Percentiles rank a stretch among this genome's conserved stretches.
phyloP scores from a whole-genome alignment of 176 grass and related monocot species.

The Oryza meyeriana region DNA sequence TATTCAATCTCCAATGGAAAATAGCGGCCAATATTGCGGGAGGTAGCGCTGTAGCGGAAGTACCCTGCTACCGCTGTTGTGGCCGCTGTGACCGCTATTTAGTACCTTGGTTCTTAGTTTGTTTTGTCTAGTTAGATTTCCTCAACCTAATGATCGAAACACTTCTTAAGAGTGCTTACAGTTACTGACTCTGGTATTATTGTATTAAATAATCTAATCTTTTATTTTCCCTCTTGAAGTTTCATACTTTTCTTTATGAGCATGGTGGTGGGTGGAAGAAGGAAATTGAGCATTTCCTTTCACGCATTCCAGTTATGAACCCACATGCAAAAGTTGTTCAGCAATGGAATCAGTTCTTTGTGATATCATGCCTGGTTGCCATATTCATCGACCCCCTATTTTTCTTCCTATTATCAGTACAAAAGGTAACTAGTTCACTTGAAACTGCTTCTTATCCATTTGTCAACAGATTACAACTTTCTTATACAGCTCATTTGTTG shows the following conservation, averaged over 20 bases:
- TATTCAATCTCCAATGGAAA: not conserved
- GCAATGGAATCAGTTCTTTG: slow-evolving; percentile 92
- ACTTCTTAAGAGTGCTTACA: not conserved
- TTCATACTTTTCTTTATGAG: slow-evolving; percentile 60
- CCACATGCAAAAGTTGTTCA: slow-evolving; percentile 81
- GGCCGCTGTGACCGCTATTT: no score
- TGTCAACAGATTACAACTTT: not conserved
- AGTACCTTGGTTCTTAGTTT: slow-evolving; percentile 2
- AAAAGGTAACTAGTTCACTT: slow-evolving; percentile 46
- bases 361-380: slow-evolving; percentile 86
- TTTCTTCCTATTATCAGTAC: slow-evolving; percentile 73
- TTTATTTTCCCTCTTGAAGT: slow-evolving; percentile 41
- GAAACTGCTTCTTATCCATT: not conserved
- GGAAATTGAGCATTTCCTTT: slow-evolving; percentile 47
- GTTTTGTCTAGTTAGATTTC: slow-evolving; percentile 26
- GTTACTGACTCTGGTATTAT: not conserved
- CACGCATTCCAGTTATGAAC: slow-evolving; percentile 78
- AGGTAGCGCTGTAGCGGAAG: no score
- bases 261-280: slow-evolving; percentile 74
- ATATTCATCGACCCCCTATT: slow-evolving; percentile 94
- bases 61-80: no score
- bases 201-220: slow-evolving; percentile 17
- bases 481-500: not conserved
- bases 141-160: not conserved
- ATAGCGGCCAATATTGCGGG: not conserved